phyloP scores from a whole-genome alignment of 768 basidiomycete species.

The Pisolithus tinctorius region DNA sequence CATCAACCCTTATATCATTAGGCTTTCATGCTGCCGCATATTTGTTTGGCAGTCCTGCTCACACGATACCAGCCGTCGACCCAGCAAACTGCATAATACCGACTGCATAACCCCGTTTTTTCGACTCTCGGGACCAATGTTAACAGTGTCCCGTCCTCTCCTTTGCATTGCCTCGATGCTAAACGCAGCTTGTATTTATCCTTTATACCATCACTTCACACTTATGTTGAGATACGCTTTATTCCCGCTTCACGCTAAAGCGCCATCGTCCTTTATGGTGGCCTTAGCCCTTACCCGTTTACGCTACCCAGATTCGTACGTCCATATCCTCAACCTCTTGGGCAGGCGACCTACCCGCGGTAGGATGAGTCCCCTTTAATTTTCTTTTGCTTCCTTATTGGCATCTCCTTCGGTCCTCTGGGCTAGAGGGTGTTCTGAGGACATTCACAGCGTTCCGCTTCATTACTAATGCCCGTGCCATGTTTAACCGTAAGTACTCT shows the following conservation, averaged over 20 bases:
- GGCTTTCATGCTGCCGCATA: not conserved
- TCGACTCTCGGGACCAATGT: not conserved
- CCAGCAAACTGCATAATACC: no score
- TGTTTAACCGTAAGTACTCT: not conserved
- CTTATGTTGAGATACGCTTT: slow-evolving; percentile 9
- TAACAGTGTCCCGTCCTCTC: slow-evolving; percentile 22
- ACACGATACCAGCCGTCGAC: not conserved
- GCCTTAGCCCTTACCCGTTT: not conserved
- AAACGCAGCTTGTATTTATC: slow-evolving; percentile 20
- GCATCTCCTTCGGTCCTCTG: not conserved
- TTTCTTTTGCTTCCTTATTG: not conserved
- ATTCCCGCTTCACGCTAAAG: not conserved
- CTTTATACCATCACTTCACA: slow-evolving; percentile 11
- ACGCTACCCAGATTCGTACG: not conserved
- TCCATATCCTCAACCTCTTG: not conserved
- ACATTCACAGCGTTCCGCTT: not conserved
- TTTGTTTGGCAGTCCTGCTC: not conserved
- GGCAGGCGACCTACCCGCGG: not conserved
- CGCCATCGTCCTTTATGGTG: not conserved
- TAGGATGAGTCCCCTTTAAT: not conserved
- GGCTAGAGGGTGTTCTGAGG: not conserved
- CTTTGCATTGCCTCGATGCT: slow-evolving; percentile 19
- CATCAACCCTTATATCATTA: slow-evolving; percentile 9
- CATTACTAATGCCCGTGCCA: not conserved
- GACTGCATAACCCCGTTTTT: not conserved